phyloP scores from a whole-genome alignment of 176 grass and related monocot genomes.

The Avena eriantha region DNA sequence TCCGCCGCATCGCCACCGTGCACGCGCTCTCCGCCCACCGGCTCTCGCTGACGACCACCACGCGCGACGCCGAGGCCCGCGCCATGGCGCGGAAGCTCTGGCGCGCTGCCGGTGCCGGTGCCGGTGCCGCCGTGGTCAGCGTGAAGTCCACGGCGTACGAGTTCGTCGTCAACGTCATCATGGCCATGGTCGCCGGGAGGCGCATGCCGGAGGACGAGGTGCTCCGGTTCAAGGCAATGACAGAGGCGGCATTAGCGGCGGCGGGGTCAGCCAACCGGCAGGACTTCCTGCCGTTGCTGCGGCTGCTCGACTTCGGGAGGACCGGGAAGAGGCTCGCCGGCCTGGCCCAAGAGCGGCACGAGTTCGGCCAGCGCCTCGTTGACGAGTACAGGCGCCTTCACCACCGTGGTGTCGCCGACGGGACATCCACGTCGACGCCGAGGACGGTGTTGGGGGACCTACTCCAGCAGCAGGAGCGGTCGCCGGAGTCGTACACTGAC shows the following conservation, averaged over 20 bases:
- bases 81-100: constrained; percentile 45
- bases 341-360: constrained; percentile 35
- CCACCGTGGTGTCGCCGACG: not conserved
- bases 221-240: constrained; percentile 46
- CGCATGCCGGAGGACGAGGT: constrained; percentile 42
- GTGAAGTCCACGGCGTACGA: constrained; percentile 57
- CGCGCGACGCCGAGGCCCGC: constrained; percentile 36
- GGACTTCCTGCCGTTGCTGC: constrained; percentile 61
- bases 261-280: constrained; percentile 49
- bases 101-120: not conserved
- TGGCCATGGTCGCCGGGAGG: constrained; percentile 60
- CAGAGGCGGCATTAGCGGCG: constrained; percentile 44
- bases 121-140: not conserved
- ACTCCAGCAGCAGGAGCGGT: constrained; percentile 46
- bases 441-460: constrained; percentile 64
- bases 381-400: constrained; percentile 51
- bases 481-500: constrained; percentile 63
- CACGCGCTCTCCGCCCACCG: constrained; percentile 51
- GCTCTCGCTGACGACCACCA: constrained; percentile 20
- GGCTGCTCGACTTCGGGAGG: constrained; percentile 51
- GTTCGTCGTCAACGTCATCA: constrained; percentile 54
- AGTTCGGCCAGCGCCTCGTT: constrained; percentile 55
- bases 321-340: constrained; percentile 37
- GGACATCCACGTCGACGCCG: constrained; percentile 1
- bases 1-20: constrained; percentile 65